Evolutionary conservation across 192 early-diverging fungal species (phyloP), one percentile per base, ranked within the genome.

Genomic region (Ambispora gerdemannii): DNA sequence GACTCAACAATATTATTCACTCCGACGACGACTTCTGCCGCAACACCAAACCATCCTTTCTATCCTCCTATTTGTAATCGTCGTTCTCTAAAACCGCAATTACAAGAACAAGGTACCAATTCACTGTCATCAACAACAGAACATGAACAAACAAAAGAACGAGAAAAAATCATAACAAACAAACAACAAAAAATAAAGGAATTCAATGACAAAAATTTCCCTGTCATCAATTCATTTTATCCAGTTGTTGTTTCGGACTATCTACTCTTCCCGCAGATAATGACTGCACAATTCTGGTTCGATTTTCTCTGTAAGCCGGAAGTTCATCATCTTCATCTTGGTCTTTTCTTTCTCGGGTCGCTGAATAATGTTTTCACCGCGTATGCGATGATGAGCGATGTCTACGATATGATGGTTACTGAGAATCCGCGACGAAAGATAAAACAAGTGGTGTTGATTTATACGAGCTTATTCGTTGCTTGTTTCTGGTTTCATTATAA

Each of bases 401-500:
- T 84, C 76, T 86, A 81, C 47, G 81, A 86, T 63, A 58, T 86
- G 34, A n/a, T n/a, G n/a, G 71, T 86, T 25, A 61, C 81, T 3
- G 68, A 73, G 13, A 75, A 74, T 3, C 67, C 75, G 0, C 76
- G 75, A 6, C 69, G 64, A 27, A 49, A 52, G 28, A 56, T 80
- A 36, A 86, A 84, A 61, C 74, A 74, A 11, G 10, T 78, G 7
- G 72, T 86, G 11, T 58, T 86, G 35, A 47, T 75, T 0, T 75
- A 79, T 20, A 74, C 74, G 1, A 81, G 79, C 33, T 51, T 76
- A 22, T 63, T 84, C 56, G 79, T 83, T 1, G 58, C 79, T 32
- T 53, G 76, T 50, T 81, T 86, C 34, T 86, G 84, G 84, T 77
- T 86, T 67, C 83, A 83, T 50, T 86, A 82, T 53, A 86, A 81